Conservation (phyloP, 2,329 filamentous ascomycete genomes). For the Phialemonium atrogriseum region DNA sequence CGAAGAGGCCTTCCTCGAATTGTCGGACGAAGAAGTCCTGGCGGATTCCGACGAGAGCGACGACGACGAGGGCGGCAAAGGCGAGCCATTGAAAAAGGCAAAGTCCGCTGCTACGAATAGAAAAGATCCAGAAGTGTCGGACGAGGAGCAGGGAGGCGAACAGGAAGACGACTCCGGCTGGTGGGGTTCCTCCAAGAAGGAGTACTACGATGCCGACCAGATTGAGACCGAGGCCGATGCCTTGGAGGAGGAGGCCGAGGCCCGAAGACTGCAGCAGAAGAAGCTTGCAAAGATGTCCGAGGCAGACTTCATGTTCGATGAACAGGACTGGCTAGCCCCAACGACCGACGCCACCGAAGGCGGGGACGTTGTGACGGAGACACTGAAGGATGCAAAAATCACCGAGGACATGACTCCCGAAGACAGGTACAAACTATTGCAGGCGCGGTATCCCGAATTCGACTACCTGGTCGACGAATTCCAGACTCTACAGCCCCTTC, state of each 20-base stretch:
- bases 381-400: constrained; percentile 76
- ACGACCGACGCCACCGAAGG: constrained; percentile 34
- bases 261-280: constrained; percentile 81
- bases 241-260: constrained; percentile 86
- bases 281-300: constrained; percentile 83
- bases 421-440: constrained; percentile 68
- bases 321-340: constrained; percentile 69
- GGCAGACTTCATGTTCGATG: constrained; percentile 88
- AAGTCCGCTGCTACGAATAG: constrained; percentile 16
- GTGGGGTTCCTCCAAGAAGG: constrained; percentile 82
- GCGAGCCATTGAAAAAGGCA: constrained; percentile 30
- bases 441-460: constrained; percentile 84
- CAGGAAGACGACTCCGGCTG: constrained; percentile 55
- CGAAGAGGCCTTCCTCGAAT: constrained; percentile 51
- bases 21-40: constrained; percentile 53
- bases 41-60: constrained; percentile 13
- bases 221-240: constrained; percentile 60
- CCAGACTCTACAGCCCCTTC: constrained; percentile 57
- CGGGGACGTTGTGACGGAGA: constrained; percentile 64
- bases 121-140: constrained; percentile 36
- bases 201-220: constrained; percentile 86
- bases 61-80: constrained; percentile 16
- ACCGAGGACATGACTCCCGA: constrained; percentile 68
- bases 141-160: constrained; percentile 51
- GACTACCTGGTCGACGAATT: constrained; percentile 79